Percentiles rank a stretch among this genome's conserved stretches.
Conservation (phyloP, 2,329 filamentous ascomycete species). For the Plectosphaerella cucumerina region DNA sequence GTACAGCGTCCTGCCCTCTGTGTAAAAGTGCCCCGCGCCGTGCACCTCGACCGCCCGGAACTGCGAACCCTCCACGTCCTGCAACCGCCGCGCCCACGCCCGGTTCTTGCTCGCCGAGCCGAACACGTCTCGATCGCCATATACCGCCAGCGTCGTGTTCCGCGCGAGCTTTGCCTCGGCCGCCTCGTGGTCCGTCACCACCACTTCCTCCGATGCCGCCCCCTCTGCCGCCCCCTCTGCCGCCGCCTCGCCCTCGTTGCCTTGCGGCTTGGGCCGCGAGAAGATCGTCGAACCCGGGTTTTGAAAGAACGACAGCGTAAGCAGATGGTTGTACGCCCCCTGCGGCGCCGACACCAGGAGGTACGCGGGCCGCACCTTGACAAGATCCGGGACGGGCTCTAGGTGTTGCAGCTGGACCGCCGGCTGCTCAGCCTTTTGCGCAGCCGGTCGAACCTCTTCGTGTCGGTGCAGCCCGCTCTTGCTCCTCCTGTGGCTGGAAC, state of each 20-base stretch:
- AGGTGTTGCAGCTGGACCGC: constrained; percentile 21
- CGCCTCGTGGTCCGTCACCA: constrained; percentile 4
- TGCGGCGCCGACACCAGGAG: constrained; percentile 66
- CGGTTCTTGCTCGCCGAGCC: constrained; percentile 61
- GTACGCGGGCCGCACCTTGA: constrained; percentile 43
- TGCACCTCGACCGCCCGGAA: constrained; percentile 46
- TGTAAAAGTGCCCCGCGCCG: constrained; percentile 61
- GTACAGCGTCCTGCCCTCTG: constrained; percentile 44
- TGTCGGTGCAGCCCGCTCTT: constrained; percentile 14
- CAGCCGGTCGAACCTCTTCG: constrained; percentile 6
- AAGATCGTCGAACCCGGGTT: constrained; percentile 14
- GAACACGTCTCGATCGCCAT: constrained; percentile 72
- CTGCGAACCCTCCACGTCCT: constrained; percentile 31
- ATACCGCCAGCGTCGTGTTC: constrained; percentile 65
- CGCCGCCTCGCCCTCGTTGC: constrained; percentile 5
- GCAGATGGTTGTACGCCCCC: constrained; percentile 54
- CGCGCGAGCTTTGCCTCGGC: constrained; percentile 53
- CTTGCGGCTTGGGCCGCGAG: constrained; percentile 14
- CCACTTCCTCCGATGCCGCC: constrained; percentile 17
- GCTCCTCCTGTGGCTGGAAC: not conserved
- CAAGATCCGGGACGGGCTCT: constrained; percentile 27
- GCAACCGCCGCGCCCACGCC: constrained; percentile 59
- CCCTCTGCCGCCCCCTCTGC: no score
- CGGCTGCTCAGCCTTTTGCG: constrained; percentile 8
- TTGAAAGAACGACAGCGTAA: constrained; percentile 55